Base-by-base conservation (phyloP, 2,329 filamentous ascomycete species). In the Claviceps monticola region DNA sequence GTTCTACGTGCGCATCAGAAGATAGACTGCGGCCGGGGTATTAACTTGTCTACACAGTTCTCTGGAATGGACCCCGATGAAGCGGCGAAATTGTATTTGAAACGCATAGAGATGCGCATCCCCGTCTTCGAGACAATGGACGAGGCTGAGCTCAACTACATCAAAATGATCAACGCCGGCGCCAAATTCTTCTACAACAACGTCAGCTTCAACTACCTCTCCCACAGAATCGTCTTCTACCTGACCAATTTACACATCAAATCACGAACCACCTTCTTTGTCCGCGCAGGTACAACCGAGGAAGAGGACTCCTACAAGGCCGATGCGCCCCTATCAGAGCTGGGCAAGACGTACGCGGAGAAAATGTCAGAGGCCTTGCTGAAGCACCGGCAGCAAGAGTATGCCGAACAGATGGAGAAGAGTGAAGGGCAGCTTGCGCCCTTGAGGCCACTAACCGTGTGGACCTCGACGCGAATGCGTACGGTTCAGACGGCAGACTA, bases 151-250 rank as follows among this genome's bases (percentile, higher is more conserved):
- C 76, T 98, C 56, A 95, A 97, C 66, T 98, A 91, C 70, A 91
- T 98, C 71, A 96, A 95, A 73, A 96, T 98, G 91, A 95, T 97
- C 65, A 98, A 98, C 60, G 93, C 93, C 7, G 93, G 93, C 45
- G 82, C 91, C 63, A 83, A 88, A 58, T 85, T 98, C 63, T 85
- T 91, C 60, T 91, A 97, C 68, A 98, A 98, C 71, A 96, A 97
- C 59, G 87, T 93, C 65, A 90, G 85, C 63, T 97, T 98, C 67
- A 91, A 90, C 60, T 98, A 98, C 64, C 78, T 98, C 36, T 95
- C 90, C 0, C 90, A 98, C 66, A 83, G 93, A 55, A 98, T 98
- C 58, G 91, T 98, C 51, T 98, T 98, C 69, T 98, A 97, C 67
- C 80, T 98, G 46, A 87, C 95, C 63, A 98, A 98, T 62, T 75